Evolutionary conservation across 495 filamentous ascomycete species (phyloP).

Genomic region (Xylaria bambusicola): DNA sequence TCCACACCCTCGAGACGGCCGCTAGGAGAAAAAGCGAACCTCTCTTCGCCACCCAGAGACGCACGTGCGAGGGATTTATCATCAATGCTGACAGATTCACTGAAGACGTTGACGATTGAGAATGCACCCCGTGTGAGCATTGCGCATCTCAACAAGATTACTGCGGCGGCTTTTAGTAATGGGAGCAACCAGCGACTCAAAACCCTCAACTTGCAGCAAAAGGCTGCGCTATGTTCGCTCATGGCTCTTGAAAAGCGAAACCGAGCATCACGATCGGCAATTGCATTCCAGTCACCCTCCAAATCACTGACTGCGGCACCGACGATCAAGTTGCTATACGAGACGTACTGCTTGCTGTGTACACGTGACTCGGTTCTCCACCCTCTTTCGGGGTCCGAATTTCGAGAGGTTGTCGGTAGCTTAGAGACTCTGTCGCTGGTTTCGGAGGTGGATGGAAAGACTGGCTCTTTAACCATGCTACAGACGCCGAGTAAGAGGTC

Average conservation of each 20-base stretch:
- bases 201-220: slow-evolving; percentile 91
- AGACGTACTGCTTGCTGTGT: slow-evolving; percentile 77
- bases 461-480: slow-evolving; percentile 59
- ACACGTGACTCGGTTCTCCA: slow-evolving; percentile 81
- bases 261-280: slow-evolving; percentile 38
- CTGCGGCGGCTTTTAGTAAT: slow-evolving; percentile 81
- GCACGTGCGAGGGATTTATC: slow-evolving; percentile 29
- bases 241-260: slow-evolving; percentile 75
- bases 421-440: slow-evolving; percentile 83
- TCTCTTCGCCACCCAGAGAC: slow-evolving; percentile 54
- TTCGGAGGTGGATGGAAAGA: slow-evolving; percentile 72
- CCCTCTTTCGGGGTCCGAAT: slow-evolving; percentile 83
- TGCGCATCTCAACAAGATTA: slow-evolving; percentile 85
- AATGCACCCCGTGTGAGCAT: slow-evolving; percentile 91
- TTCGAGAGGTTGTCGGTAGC: slow-evolving; percentile 88
- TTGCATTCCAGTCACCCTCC: slow-evolving; percentile 47
- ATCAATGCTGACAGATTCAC: slow-evolving; percentile 44
- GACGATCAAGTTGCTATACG: slow-evolving; percentile 75
- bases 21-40: slow-evolving; percentile 47
- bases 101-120: slow-evolving; percentile 61
- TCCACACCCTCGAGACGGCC: slow-evolving; percentile 46
- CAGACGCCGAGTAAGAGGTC: slow-evolving; percentile 62
- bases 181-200: slow-evolving; percentile 80
- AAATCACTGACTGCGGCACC: slow-evolving; percentile 54
- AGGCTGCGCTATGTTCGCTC: slow-evolving; percentile 87